phyloP scores from a whole-genome alignment of 345 rosid genomes.

The Kandelia obovata region DNA sequence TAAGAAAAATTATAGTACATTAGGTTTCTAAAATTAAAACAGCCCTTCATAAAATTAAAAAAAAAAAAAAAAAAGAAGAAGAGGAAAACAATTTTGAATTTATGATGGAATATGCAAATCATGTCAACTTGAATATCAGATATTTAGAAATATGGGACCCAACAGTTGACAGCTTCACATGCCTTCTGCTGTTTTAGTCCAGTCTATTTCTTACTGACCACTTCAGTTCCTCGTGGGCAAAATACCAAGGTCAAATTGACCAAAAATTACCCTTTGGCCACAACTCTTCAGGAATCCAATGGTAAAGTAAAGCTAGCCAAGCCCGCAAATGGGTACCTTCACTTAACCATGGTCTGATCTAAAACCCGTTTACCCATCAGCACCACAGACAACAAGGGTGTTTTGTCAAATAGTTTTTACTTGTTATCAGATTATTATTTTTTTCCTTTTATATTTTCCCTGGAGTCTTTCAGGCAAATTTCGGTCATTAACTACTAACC shows the following conservation, averaged over 20 bases:
- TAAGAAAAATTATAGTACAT: too few relatives aligned
- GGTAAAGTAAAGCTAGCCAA: not conserved
- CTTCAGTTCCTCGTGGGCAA: slow-evolving; percentile 2
- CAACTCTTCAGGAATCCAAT: slow-evolving; percentile 1
- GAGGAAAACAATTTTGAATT: not conserved
- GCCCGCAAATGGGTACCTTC: not conserved
- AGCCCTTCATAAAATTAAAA: not conserved
- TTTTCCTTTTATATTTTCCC: too few relatives aligned
- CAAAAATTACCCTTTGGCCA: not conserved
- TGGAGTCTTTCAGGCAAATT: too few relatives aligned
- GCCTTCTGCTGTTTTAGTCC: slow-evolving; percentile 36
- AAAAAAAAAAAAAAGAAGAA: not conserved
- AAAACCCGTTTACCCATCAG: not conserved
- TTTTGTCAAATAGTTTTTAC: too few relatives aligned
- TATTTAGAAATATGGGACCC: slow-evolving; percentile 34
- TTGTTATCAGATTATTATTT: too few relatives aligned
- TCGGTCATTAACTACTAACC: too few relatives aligned
- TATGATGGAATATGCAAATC: not conserved
- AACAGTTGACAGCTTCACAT: slow-evolving; percentile 35
- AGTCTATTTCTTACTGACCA: slow-evolving; percentile 40
- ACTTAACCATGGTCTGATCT: not conserved
- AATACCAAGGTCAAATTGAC: slow-evolving; percentile 2
- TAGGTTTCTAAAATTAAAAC: too few relatives aligned
- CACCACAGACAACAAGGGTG: too few relatives aligned
- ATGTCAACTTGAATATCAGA: not conserved